Evolutionary conservation across 116 monocot genomes (phyloP).

Genomic region (Thalassia testudinum): DNA sequence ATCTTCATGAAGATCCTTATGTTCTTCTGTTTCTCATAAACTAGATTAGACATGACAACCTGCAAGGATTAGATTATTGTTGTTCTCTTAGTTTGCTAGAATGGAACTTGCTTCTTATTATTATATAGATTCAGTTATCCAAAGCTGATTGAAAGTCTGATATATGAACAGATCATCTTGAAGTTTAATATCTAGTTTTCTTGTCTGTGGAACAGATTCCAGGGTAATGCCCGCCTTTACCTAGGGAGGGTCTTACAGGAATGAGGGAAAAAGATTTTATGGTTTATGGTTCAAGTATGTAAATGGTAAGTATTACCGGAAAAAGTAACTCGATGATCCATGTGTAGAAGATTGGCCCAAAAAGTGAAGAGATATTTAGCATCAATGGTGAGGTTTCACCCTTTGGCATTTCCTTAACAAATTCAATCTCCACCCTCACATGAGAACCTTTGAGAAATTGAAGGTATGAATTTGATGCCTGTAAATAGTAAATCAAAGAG

Average conservation of each 20-base stretch:
- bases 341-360: conserved; percentile 9
- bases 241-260: too few relatives aligned
- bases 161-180: too few relatives aligned
- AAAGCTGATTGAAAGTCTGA: too few relatives aligned
- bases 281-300: too few relatives aligned
- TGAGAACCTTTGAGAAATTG: not conserved
- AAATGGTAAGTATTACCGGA: too few relatives aligned
- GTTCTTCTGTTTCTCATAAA: conserved; percentile 16
- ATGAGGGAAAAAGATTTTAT: too few relatives aligned
- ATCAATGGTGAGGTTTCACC: not conserved
- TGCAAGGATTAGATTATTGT: not conserved
- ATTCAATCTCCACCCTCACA: not conserved
- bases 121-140: too few relatives aligned
- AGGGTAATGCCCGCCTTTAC: too few relatives aligned
- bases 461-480: conserved; percentile 14
- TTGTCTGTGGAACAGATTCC: too few relatives aligned
- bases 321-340: conserved; percentile 11
- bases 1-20: conserved; percentile 17
- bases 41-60: conserved; percentile 13
- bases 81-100: too few relatives aligned
- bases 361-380: not conserved
- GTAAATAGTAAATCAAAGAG: not conserved
- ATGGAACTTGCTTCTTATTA: too few relatives aligned
- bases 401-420: conserved; percentile 16
- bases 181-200: too few relatives aligned